Percentiles rank a stretch among this genome's conserved stretches.
Conservation (phyloP, 2,329 filamentous ascomycete species). For the Aspergillus fumigatiaffinis region DNA sequence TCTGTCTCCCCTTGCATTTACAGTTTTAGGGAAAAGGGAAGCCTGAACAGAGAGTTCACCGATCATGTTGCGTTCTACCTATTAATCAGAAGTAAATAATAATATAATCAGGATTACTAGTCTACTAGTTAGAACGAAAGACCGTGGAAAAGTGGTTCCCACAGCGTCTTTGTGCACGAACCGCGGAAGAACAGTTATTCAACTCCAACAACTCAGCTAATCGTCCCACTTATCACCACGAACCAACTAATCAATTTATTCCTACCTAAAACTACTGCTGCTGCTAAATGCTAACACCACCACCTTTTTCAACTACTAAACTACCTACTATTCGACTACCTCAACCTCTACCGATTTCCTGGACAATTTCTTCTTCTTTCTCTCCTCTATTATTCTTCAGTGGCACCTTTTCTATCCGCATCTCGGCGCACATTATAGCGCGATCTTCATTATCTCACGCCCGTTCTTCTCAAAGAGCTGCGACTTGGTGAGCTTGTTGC, state of each 20-base stretch:
- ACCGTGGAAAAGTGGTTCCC: background rate
- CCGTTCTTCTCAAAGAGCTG: constrained; percentile 14
- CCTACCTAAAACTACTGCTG: constrained; percentile 6
- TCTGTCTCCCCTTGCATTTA: constrained; percentile 2
- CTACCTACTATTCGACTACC: constrained; percentile 10
- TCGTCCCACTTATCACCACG: background rate
- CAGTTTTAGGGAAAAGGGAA: background rate
- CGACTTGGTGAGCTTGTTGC: constrained; percentile 24
- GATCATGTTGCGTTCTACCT: background rate
- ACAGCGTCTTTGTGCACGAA: constrained; percentile 3
- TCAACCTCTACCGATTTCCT: constrained; percentile 1
- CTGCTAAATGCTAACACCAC: constrained; percentile 2
- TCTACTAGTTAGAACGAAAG: background rate
- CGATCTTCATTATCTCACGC: constrained; percentile 7
- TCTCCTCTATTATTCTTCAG: background rate
- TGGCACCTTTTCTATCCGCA: background rate
- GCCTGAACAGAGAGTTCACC: background rate
- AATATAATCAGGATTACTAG: background rate
- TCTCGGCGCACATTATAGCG: background rate
- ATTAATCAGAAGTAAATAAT: background rate
- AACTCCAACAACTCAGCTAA: constrained; percentile 5
- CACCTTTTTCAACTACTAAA: background rate
- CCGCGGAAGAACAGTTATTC: constrained; percentile 3
- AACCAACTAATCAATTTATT: background rate
- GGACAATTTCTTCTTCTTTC: constrained; percentile 2